Evolutionary conservation across 768 basidiomycete species (phyloP).

Genomic region (Pleurotus tuoliensis): DNA sequence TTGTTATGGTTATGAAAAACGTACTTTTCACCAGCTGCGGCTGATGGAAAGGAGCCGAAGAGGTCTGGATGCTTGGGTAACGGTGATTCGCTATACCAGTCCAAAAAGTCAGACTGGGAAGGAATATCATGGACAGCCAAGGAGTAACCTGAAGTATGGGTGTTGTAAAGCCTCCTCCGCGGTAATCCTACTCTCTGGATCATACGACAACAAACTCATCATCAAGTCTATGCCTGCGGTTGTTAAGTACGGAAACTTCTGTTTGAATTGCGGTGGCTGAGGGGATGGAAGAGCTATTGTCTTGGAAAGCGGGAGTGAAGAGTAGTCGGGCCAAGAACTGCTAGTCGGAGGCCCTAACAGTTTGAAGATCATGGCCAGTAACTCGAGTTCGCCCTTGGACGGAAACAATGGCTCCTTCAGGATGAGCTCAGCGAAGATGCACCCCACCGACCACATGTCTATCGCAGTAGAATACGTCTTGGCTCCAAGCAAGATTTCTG

Average conservation of each 20-base stretch:
- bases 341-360: slow-evolving; percentile 91
- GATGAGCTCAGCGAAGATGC: slow-evolving; percentile 95
- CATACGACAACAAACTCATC: slow-evolving; percentile 79
- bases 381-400: slow-evolving; percentile 92
- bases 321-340: slow-evolving; percentile 83
- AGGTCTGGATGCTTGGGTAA: slow-evolving; percentile 94
- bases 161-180: slow-evolving; percentile 90
- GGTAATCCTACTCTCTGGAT: slow-evolving; percentile 80
- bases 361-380: slow-evolving; percentile 91
- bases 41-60: slow-evolving; percentile 93
- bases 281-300: slow-evolving; percentile 72
- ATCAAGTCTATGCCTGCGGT: slow-evolving; percentile 82
- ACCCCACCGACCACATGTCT: slow-evolving; percentile 99
- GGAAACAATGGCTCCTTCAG: slow-evolving; percentile 96
- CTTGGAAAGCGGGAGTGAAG: slow-evolving; percentile 74
- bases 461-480: slow-evolving; percentile 93
- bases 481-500: slow-evolving; percentile 92
- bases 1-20: slow-evolving; percentile 25
- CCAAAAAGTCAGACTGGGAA: background rate
- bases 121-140: background rate
- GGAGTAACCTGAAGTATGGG: slow-evolving; percentile 81
- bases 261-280: slow-evolving; percentile 72
- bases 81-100: slow-evolving; percentile 72
- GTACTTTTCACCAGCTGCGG: slow-evolving; percentile 94
- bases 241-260: slow-evolving; percentile 84